Percentiles rank a stretch among this genome's conserved stretches.
phyloP scores from a whole-genome alignment of 257 asterid species.

The Lycium barbarum region DNA sequence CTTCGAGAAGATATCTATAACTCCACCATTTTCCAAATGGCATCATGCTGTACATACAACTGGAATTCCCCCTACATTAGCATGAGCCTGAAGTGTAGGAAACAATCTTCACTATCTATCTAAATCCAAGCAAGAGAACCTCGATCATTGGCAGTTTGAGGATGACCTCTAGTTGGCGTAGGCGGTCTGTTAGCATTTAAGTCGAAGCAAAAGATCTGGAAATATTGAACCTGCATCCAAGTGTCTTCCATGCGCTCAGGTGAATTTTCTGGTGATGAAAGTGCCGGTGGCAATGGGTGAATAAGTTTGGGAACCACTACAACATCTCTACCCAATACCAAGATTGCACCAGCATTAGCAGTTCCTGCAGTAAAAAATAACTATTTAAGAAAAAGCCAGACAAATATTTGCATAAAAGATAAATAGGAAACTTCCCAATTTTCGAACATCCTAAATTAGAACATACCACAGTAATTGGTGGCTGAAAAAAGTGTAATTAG shows the following conservation, averaged over 20 bases:
- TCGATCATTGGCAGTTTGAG: constrained; percentile 84
- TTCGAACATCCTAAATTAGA: constrained; percentile 17
- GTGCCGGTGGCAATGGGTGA: constrained; percentile 92
- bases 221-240: constrained; percentile 87
- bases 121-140: constrained; percentile 99
- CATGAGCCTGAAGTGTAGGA: constrained; percentile 52
- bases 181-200: constrained; percentile 96
- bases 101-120: constrained; percentile 40
- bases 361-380: constrained; percentile 56
- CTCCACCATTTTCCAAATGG: constrained; percentile 42
- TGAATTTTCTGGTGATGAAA: constrained; percentile 89
- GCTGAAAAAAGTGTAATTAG: constrained; percentile 95
- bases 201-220: neutral
- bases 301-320: constrained; percentile 96
- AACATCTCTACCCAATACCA: constrained; percentile 97
- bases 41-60: constrained; percentile 70
- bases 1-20: constrained; percentile 37
- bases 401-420: neutral
- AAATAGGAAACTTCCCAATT: neutral
- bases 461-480: constrained; percentile 96
- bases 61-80: constrained; percentile 65
- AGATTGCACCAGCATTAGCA: constrained; percentile 98
- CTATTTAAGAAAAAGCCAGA: neutral
- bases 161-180: constrained; percentile 98
- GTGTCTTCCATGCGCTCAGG: constrained; percentile 88